Evolutionary conservation across 768 basidiomycete species (phyloP).

Genomic region (Psilocybe tampanensis): DNA sequence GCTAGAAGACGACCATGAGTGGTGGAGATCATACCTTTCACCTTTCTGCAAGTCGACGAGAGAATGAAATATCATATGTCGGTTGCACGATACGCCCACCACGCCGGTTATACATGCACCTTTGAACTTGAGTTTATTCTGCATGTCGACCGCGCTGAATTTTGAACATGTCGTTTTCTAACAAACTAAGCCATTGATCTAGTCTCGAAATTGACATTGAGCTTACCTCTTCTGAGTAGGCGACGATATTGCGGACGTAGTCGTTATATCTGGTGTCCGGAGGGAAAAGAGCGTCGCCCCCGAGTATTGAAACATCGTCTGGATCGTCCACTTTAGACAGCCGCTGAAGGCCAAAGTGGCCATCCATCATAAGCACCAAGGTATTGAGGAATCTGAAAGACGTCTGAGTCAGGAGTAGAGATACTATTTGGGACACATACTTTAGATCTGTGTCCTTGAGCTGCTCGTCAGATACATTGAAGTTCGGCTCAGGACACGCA

Average conservation of each 20-base stretch:
- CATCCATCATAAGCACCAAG: slow-evolving; percentile 27
- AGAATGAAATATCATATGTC: slow-evolving; percentile 16
- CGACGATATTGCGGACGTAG: slow-evolving; percentile 17
- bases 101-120: slow-evolving; percentile 24
- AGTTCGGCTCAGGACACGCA: slow-evolving; percentile 28
- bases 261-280: slow-evolving; percentile 12
- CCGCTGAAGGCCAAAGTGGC: slow-evolving; percentile 27
- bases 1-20: background rate
- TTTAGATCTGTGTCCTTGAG: slow-evolving; percentile 14
- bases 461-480: slow-evolving; percentile 24
- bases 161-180: background rate
- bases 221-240: background rate
- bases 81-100: slow-evolving; percentile 29
- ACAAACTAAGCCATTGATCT: background rate
- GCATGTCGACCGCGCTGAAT: too few relatives aligned
- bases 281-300: slow-evolving; percentile 28
- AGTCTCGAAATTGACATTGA: background rate
- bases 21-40: slow-evolving; percentile 23
- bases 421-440: slow-evolving; percentile 10
- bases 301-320: slow-evolving; percentile 28
- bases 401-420: background rate
- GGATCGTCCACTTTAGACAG: slow-evolving; percentile 29
- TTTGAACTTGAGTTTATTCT: background rate
- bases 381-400: slow-evolving; percentile 24
- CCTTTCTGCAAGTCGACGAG: slow-evolving; percentile 29